Conservation (phyloP, 495 filamentous ascomycete genomes). For the Entonaema liquescens region DNA sequence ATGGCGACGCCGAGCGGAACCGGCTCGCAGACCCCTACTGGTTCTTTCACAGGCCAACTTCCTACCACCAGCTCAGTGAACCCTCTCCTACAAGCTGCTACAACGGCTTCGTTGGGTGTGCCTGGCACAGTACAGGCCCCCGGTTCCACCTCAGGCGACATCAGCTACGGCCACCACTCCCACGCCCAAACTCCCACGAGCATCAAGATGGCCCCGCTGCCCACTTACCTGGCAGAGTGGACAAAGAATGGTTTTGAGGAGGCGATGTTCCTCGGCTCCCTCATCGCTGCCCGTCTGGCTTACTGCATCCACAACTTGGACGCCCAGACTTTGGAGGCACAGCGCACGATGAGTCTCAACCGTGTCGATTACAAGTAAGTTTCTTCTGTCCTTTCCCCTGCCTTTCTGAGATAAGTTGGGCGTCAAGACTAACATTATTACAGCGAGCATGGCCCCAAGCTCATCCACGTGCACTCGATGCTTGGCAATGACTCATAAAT, state of each 20-base stretch:
- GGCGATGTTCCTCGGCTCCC: slow-evolving; percentile 80
- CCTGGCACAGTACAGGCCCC: slow-evolving; percentile 53
- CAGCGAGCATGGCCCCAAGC: slow-evolving; percentile 56
- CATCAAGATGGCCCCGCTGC: slow-evolving; percentile 79
- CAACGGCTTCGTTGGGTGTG: slow-evolving; percentile 69
- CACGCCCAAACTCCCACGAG: slow-evolving; percentile 90
- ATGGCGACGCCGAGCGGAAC: slow-evolving; percentile 89
- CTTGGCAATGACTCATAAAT: slow-evolving; percentile 30
- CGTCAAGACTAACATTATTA: slow-evolving; percentile 27
- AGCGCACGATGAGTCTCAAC: slow-evolving; percentile 54
- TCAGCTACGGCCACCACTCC: slow-evolving; percentile 63
- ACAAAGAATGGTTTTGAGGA: slow-evolving; percentile 84
- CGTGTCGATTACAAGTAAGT: slow-evolving; percentile 62
- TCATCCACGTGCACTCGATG: slow-evolving; percentile 54
- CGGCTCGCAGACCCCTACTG: slow-evolving; percentile 85
- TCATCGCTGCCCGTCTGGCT: slow-evolving; percentile 77
- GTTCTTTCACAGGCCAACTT: slow-evolving; percentile 65
- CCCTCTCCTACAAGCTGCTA: slow-evolving; percentile 91
- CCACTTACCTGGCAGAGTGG: slow-evolving; percentile 94
- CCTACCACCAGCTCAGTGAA: slow-evolving; percentile 72
- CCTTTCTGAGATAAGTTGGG: neutral
- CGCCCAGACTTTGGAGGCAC: slow-evolving; percentile 49
- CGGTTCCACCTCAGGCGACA: slow-evolving; percentile 51
- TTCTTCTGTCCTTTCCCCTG: neutral
- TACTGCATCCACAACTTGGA: slow-evolving; percentile 65